Evolutionary conservation across 257 asterid species (phyloP).

Genomic region (Fraxinus americana): DNA sequence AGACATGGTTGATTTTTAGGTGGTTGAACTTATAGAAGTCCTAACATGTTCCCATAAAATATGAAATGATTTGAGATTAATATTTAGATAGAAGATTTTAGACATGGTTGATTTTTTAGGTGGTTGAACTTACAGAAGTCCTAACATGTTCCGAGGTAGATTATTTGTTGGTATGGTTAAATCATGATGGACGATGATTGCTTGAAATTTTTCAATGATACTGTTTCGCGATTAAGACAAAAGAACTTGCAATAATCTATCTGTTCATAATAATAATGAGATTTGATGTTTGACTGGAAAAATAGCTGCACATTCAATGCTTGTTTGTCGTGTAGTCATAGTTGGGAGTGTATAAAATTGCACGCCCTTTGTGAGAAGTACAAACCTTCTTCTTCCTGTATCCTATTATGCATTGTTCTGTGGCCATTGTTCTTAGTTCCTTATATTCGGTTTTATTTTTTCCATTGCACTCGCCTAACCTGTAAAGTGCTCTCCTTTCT

Average conservation of each 20-base stretch:
- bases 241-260: constrained; percentile 30
- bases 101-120: too few species aligned
- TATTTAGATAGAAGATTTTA: too few species aligned
- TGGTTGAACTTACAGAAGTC: background rate
- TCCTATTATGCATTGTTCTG: constrained; percentile 7
- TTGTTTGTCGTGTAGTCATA: constrained; percentile 16
- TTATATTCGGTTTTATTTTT: background rate
- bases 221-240: constrained; percentile 22
- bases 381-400: constrained; percentile 9
- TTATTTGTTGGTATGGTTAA: constrained; percentile 25
- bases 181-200: constrained; percentile 12
- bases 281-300: constrained; percentile 27
- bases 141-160: background rate
- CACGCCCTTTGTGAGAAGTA: constrained; percentile 15
- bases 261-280: constrained; percentile 19
- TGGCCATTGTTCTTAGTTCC: background rate
- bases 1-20: too few species aligned
- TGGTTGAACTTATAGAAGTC: too few species aligned
- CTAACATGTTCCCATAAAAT: too few species aligned
- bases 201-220: constrained; percentile 18
- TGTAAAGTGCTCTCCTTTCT: constrained; percentile 2
- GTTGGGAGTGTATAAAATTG: constrained; percentile 25
- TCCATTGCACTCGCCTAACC: background rate
- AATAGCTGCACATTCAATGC: constrained; percentile 10
- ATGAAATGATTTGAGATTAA: too few species aligned